These are phyloP conservation scores for Hansfordia pulvinata DNA, from an alignment of 2,329 filamentous ascomycete genomes.

Conservation along the genomic window DNA sequence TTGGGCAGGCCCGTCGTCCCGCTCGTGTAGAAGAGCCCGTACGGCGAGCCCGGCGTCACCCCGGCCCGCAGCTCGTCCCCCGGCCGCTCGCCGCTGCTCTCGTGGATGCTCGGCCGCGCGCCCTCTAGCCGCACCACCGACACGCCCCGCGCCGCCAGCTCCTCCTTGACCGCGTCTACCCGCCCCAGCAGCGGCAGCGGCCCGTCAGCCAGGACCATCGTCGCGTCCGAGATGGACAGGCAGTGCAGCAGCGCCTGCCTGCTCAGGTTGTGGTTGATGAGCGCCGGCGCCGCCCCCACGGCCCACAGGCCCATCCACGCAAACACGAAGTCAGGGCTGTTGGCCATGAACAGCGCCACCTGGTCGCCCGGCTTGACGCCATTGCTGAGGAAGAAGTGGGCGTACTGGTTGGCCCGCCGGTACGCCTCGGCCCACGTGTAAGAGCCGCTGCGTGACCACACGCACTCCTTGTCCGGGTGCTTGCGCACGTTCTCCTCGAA, in stretches of 20 bases:
- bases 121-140: conserved; percentile 38
- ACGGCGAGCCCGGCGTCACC: conserved; percentile 37
- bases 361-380: conserved; percentile 46
- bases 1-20: conserved; percentile 69
- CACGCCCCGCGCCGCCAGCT: conserved; percentile 36
- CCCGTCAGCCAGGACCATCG: conserved; percentile 44
- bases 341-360: conserved; percentile 53
- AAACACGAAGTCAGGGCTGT: conserved; percentile 54
- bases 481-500: conserved; percentile 42
- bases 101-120: conserved; percentile 25
- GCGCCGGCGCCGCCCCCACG: conserved; percentile 54
- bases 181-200: conserved; percentile 37
- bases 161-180: conserved; percentile 41
- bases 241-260: conserved; percentile 54
- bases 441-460: conserved; percentile 52
- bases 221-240: conserved; percentile 40
- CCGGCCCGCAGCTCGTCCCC: conserved; percentile 38
- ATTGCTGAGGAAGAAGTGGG: conserved; percentile 43
- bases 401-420: conserved; percentile 44
- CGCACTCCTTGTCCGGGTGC: conserved; percentile 38
- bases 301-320: conserved; percentile 51
- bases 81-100: conserved; percentile 33
- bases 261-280: conserved; percentile 58
- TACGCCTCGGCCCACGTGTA: conserved; percentile 46
- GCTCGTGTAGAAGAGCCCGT: conserved; percentile 59